Percentiles rank a stretch among this genome's conserved stretches.
Evolutionary conservation across 805 yeast genomes (phyloP).

Genomic region (Millerozyma acaciae): DNA sequence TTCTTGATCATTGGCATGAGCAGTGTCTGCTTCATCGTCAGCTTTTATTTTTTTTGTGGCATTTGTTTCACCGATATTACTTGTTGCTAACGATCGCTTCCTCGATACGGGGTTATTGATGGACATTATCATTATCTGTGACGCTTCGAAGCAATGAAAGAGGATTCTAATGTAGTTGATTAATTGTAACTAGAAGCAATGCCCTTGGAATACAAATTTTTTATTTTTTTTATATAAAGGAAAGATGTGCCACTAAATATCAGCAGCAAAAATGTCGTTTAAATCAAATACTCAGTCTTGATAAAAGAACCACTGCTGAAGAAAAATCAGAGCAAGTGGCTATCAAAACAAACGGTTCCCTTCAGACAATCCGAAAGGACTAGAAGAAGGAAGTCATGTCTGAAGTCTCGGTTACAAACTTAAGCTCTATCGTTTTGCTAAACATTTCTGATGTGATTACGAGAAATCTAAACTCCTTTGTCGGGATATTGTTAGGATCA

Average conservation of each 20-base stretch:
- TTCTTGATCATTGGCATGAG: slow-evolving; percentile 9
- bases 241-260: too few species aligned
- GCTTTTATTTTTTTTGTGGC: slow-evolving; percentile 6
- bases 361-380: not conserved
- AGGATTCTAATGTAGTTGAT: too few species aligned
- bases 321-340: too few species aligned
- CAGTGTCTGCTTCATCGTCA: slow-evolving; percentile 3
- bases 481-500: slow-evolving; percentile 30
- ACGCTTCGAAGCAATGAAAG: too few species aligned
- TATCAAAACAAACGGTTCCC: not conserved
- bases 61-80: slow-evolving; percentile 1
- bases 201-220: too few species aligned
- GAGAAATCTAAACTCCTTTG: slow-evolving; percentile 13
- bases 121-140: slow-evolving; percentile 31
- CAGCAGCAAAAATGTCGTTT: too few species aligned
- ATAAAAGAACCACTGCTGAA: too few species aligned
- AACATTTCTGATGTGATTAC: slow-evolving; percentile 28
- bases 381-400: not conserved
- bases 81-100: slow-evolving; percentile 12
- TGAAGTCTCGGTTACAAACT: slow-evolving; percentile 6
- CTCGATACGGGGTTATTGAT: slow-evolving; percentile 34
- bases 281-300: too few species aligned
- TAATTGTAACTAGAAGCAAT: too few species aligned
- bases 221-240: too few species aligned
- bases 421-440: slow-evolving; percentile 26